A percentile compares a stretch with the other conserved stretches of the same genome.
Conservation (phyloP, 495 filamentous ascomycete genomes). For the Eremomyces bilateralis region DNA sequence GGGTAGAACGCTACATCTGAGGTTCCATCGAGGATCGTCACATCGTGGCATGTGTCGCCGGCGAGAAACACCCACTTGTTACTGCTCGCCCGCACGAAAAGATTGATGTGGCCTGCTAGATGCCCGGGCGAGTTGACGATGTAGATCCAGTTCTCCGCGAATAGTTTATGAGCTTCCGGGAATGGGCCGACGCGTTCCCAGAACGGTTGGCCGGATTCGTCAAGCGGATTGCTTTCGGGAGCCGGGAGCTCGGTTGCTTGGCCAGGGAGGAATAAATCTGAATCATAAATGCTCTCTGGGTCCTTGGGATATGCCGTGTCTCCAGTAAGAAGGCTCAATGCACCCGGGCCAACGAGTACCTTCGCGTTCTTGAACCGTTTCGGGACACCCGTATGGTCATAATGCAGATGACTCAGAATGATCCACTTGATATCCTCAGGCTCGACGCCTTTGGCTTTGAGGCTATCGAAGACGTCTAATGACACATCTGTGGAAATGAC, state of each 20-base stretch:
- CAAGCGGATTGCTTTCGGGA: too few relatives aligned
- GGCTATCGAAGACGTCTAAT: neutral
- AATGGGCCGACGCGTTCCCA: constrained; percentile 17
- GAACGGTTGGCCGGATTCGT: neutral
- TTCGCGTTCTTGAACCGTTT: neutral
- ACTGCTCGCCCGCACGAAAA: constrained; percentile 17
- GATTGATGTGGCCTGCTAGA: constrained; percentile 24
- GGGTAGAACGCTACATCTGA: constrained; percentile 23
- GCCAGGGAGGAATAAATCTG: neutral
- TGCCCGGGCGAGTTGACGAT: constrained; percentile 27
- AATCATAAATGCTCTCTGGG: neutral
- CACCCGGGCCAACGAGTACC: neutral
- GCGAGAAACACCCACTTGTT: constrained; percentile 22
- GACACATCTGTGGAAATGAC: neutral
- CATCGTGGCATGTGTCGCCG: constrained; percentile 28
- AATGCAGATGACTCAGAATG: neutral
- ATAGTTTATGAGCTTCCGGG: constrained; percentile 22
- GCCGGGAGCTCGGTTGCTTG: neutral
- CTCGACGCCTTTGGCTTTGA: neutral
- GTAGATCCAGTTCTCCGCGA: constrained; percentile 19
- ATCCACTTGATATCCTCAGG: neutral
- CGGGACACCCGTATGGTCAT: neutral
- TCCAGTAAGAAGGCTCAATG: neutral
- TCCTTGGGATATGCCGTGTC: neutral
- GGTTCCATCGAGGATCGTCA: constrained; percentile 21